phyloP scores from a whole-genome alignment of 2,329 filamentous ascomycete species.

The Lasiodiplodia gonubiensis region DNA sequence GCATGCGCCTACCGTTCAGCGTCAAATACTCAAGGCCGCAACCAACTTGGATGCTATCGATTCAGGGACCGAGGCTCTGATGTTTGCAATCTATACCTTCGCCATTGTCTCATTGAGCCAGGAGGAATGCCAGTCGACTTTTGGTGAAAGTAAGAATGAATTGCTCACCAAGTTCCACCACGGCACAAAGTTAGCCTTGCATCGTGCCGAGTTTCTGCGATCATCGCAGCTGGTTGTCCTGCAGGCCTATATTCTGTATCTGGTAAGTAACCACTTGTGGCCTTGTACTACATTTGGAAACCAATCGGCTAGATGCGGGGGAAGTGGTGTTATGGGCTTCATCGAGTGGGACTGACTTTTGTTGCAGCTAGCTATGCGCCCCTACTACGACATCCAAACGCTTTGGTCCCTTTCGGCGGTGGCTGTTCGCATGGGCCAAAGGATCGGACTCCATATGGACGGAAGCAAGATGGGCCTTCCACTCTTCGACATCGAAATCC shows the following conservation, averaged over 20 bases:
- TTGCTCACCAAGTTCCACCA: conserved; percentile 61
- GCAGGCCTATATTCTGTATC: conserved; percentile 71
- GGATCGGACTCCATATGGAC: conserved; percentile 68
- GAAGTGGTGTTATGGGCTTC: not conserved
- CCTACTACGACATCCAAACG: conserved; percentile 56
- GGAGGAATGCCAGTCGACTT: conserved; percentile 58
- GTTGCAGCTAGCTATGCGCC: conserved; percentile 50
- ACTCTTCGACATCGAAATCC: conserved; percentile 64
- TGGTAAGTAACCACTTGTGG: conserved; percentile 54
- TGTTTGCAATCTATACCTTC: conserved; percentile 43
- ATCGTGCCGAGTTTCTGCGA: conserved; percentile 70
- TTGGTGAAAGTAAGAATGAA: conserved; percentile 59
- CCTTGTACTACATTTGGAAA: not conserved
- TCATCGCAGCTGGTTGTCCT: conserved; percentile 68
- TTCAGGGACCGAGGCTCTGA: conserved; percentile 62
- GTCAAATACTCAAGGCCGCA: conserved; percentile 67
- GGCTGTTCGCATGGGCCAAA: conserved; percentile 64
- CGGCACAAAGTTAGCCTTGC: conserved; percentile 67
- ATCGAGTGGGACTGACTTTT: not conserved
- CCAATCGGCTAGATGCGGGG: not conserved
- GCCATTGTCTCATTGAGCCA: conserved; percentile 59
- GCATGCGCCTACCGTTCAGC: conserved; percentile 73
- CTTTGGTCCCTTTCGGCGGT: conserved; percentile 70
- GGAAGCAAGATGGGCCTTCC: conserved; percentile 57
- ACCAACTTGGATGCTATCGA: conserved; percentile 62